Evolutionary conservation across 768 basidiomycete genomes (phyloP), one percentile per base, ranked within the genome.

Genomic region (Phallus indusiatus): DNA sequence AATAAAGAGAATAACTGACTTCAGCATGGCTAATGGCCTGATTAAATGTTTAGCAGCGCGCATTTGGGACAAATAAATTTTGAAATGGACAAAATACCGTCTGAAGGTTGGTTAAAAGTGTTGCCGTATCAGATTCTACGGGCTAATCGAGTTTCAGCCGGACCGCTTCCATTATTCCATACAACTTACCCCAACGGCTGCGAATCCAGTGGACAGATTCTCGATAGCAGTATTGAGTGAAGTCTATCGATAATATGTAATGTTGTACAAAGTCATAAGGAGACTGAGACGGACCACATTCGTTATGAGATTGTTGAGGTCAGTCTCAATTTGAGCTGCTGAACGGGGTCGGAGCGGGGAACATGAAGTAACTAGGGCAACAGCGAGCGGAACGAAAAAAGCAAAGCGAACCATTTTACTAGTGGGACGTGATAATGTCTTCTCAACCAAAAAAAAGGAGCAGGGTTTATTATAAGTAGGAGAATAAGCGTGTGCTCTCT

Each of bases 331-430:
- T 49, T 51, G 21, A 21, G 56, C 56, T 9, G 50, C 28, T 16
- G 56, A 35, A 17, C 56, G 56, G 33, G 48, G 33, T 5, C 12
- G 24, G 24, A 50, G 47, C 3, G 56, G 56, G 12, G 47, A 49
- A 50, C 21, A 34, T 11, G 17, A 50, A 11, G 48, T 47, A 22
- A 34, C 47, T 34, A 58, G 48, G 21, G 48, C 47, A 20, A 7
- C 33, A 21, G 47, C 47, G 22, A 58, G 18, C 1, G 35, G 33
- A 49, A 58, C 47, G 24, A 58, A 50, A 21, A 20, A 22, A 28
- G 56, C 5, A 49, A 51, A 5, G 34, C 33, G 48, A 58, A 58
- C 47, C 56, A 58, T 58, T 14, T 51, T 20, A 48, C 28, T 28
- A 28, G 4, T 28, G 4, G 7, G 7, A 28, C 28, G 28, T 28